These are phyloP conservation scores for Podospora pseudocomata DNA, from an alignment of 495 filamentous ascomycete species.

Conservation along the genomic window DNA sequence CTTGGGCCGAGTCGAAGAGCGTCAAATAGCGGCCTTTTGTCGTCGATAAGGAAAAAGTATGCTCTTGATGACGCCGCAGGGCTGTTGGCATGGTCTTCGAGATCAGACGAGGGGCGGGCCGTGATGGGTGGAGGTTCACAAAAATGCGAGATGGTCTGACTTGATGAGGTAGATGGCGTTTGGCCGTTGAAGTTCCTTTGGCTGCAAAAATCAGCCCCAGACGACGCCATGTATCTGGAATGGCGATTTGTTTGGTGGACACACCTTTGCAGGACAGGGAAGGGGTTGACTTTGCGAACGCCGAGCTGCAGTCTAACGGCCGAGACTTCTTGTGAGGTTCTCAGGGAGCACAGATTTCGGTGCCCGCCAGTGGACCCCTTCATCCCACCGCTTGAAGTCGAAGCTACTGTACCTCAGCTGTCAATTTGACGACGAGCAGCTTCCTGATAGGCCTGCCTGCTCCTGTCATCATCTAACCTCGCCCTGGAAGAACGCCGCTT, in stretches of 20 bases:
- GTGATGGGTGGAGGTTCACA: not conserved
- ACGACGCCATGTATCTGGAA: not conserved
- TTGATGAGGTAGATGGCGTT: not conserved
- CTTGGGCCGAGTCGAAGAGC: not conserved
- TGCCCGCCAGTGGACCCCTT: not conserved
- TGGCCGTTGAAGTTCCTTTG: not conserved
- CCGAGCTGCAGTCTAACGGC: conserved; percentile 22
- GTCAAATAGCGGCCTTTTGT: not conserved
- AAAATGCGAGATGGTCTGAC: conserved; percentile 2
- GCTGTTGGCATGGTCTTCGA: not conserved
- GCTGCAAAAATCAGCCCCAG: conserved; percentile 1
- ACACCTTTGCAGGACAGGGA: conserved; percentile 1
- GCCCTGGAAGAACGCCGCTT: not conserved
- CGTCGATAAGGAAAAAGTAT: not conserved
- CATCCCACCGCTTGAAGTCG: not conserved
- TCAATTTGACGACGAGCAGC: not conserved
- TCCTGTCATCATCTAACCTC: not conserved
- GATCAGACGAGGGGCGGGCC: not conserved
- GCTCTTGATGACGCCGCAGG: not conserved
- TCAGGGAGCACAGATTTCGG: conserved; percentile 5
- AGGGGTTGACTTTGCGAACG: not conserved
- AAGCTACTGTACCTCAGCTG: not conserved
- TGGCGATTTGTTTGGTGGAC: conserved; percentile 4
- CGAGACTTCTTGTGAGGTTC: conserved; percentile 16
- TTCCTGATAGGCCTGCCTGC: not conserved